phyloP scores from a whole-genome alignment of 2,329 filamentous ascomycete species.

The Stromatinia cepivora region DNA sequence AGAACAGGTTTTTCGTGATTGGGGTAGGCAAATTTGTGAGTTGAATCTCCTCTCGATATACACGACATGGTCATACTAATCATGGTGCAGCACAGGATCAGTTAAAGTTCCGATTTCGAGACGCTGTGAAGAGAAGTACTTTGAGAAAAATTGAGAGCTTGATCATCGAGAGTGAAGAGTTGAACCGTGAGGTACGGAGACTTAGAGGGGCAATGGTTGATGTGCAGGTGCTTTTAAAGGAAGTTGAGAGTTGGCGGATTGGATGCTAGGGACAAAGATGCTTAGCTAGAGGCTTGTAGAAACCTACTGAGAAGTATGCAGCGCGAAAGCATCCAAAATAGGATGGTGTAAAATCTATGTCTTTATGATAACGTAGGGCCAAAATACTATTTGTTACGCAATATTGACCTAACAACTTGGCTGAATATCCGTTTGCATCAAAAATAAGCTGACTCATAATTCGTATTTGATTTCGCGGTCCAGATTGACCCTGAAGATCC shows the following conservation, averaged over 20 bases:
- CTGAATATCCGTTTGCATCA: background rate
- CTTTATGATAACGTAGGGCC: no score
- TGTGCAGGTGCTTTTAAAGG: background rate
- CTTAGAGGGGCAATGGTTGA: background rate
- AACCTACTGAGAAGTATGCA: background rate
- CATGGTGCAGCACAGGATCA: background rate
- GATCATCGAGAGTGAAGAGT: background rate
- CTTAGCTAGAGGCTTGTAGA: background rate
- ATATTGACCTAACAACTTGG: background rate
- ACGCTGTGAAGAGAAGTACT: background rate
- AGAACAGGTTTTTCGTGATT: no score
- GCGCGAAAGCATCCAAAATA: background rate
- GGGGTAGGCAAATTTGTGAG: background rate
- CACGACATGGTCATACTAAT: no score
- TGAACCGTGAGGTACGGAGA: no score
- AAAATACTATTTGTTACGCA: background rate
- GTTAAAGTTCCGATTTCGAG: background rate
- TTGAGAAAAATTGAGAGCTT: background rate
- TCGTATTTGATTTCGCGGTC: background rate
- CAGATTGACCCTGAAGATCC: background rate
- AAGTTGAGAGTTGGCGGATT: no score
- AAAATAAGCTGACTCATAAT: background rate
- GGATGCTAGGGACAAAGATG: accelerated
- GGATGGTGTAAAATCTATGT: background rate
- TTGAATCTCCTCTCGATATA: background rate